Evolutionary conservation across 345 rosid genomes (phyloP).

Genomic region (Cardamine occulta): DNA sequence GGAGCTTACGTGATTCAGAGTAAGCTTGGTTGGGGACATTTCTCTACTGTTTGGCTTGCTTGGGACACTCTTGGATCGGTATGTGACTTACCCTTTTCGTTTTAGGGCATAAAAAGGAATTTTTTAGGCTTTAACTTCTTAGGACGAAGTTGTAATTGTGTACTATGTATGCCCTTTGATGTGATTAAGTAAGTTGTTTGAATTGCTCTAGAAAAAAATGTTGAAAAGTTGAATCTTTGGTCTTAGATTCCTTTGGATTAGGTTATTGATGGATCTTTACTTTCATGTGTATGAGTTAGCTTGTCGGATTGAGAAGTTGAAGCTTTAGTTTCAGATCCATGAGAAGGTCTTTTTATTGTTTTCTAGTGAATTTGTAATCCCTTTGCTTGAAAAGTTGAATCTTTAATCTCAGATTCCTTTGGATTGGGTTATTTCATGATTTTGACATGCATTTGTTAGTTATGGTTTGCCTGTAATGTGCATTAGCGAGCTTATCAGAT

Average conservation of each 20-base stretch:
- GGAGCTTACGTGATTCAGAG: conserved; percentile 83
- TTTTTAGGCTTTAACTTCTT: background rate
- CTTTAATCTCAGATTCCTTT: background rate
- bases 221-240: background rate
- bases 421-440: background rate
- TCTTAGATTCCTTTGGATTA: background rate
- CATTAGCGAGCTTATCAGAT: background rate
- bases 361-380: too few relatives aligned
- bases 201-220: background rate
- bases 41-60: conserved; percentile 98
- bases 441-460: background rate
- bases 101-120: background rate
- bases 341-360: background rate
- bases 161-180: background rate
- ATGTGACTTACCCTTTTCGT: conserved; percentile 18
- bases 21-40: conserved; percentile 98
- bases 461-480: background rate
- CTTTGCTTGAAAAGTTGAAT: background rate
- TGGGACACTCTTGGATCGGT: conserved; percentile 80
- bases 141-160: background rate
- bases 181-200: background rate
- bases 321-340: background rate
- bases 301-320: background rate
- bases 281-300: background rate
- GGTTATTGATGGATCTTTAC: background rate